Evolutionary conservation across 129 eudicot genomes (phyloP).

Genomic region (Gnaphalium uliginosum): DNA sequence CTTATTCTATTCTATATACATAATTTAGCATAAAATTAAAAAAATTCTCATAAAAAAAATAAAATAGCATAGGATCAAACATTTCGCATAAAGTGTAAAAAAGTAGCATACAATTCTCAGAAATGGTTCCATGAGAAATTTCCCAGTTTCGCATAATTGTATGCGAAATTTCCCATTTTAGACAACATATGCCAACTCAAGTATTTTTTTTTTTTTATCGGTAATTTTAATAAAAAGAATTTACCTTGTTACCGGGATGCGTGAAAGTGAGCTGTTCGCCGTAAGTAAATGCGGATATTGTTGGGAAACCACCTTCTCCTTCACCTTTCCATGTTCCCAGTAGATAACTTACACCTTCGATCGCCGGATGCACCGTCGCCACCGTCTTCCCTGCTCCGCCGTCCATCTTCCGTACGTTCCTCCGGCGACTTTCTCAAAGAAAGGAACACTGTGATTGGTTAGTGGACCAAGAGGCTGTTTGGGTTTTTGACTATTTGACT

Average conservation of each 20-base stretch:
- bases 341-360: constrained; percentile 54
- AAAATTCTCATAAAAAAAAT: too few species aligned
- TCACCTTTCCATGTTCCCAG: constrained; percentile 78
- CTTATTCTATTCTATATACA: too few species aligned
- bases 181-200: too few species aligned
- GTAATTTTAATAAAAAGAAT: background rate
- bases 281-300: constrained; percentile 61
- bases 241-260: constrained; percentile 61
- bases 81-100: background rate
- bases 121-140: background rate
- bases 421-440: background rate
- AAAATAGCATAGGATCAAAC: too few species aligned
- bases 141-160: background rate
- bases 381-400: constrained; percentile 14
- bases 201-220: background rate
- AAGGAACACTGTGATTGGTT: background rate
- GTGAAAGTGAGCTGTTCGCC: constrained; percentile 64
- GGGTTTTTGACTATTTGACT: background rate
- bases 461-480: background rate
- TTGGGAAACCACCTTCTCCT: constrained; percentile 75
- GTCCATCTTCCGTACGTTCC: constrained; percentile 8
- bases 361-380: constrained; percentile 54
- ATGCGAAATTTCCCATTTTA: too few species aligned
- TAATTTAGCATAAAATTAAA: too few species aligned
- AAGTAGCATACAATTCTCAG: background rate